Base-by-base conservation (phyloP, 371 early-diverging fungal species). In the Circinella minor region DNA sequence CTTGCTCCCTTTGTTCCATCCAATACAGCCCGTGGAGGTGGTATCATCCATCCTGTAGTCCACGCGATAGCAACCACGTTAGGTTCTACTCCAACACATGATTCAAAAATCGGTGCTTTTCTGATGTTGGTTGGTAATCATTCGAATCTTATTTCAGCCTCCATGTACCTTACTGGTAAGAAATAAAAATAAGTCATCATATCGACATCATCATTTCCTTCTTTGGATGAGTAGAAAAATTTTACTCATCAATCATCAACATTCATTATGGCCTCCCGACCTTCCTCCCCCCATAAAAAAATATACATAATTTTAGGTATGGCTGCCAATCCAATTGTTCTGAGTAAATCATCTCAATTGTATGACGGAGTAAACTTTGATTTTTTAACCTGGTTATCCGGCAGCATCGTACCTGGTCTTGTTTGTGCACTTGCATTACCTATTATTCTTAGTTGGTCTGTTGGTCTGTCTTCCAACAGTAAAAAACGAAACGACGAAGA, bases 11-110 rank as follows among this genome's bases (percentile, higher is more conserved):
- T 92, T 72, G 89, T 92, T 27, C 92, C 92, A 4, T 88, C 88
- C 38, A 92, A 92, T 69, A 88, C 89, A 0, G 92, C 92, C n/a
- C 84, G 92, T 55, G 91, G 91, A 20, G 92, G 92, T 13, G 90
- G 92, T 18, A 90, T 92, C 43, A 77, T 92, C 1, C 82, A 84
- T 39, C 92, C 92, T 10, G 85, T 92, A 0, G 90, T 91, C 11
- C 79, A 82, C 27, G 89, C 92, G 1, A 84, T 92, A 49, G 86
- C 87, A 20, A 70, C 74, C 0, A 80, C 87, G 17, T 72, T 91
- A 4, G 85, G 80, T 5, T 81, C 85, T 4, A 77, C 76, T 8
- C 81, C 79, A 15, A 65, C 66, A 36, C 70, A 69, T 13, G 66
- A 81, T 62, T 78, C 82, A 1, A 68, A 75, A 43, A 48, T 75